Percentiles rank a stretch among this genome's conserved stretches.
These are phyloP conservation scores for Glarea lozoyensis DNA, from an alignment of 495 filamentous ascomycete genomes.

Conservation along the genomic window DNA sequence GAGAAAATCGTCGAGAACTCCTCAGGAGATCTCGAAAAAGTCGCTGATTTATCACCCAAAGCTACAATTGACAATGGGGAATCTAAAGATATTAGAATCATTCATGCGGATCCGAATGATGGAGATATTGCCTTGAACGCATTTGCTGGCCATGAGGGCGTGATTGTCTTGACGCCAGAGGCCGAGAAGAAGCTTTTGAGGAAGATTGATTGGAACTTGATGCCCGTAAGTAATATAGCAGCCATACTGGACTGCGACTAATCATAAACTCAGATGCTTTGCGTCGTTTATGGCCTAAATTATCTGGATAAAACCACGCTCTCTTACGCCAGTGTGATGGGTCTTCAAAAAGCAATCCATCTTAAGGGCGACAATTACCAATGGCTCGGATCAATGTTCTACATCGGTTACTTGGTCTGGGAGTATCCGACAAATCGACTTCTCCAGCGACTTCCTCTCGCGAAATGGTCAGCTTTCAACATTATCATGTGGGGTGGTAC, in stretches of 20 bases:
- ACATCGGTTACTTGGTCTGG: constrained; percentile 32
- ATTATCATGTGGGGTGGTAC: constrained; percentile 43
- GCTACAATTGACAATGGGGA: too few species aligned
- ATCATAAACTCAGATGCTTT: constrained; percentile 28
- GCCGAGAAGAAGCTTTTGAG: constrained; percentile 38
- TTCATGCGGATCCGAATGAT: too few species aligned
- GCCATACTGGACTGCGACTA: background rate
- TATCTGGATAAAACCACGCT: constrained; percentile 59
- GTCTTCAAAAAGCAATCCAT: constrained; percentile 41
- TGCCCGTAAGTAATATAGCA: constrained; percentile 33
- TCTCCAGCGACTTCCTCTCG: constrained; percentile 37
- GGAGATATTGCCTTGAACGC: too few species aligned
- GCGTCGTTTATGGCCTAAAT: constrained; percentile 54
- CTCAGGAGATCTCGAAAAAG: too few species aligned
- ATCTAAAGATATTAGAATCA: too few species aligned
- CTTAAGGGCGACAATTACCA: constrained; percentile 45
- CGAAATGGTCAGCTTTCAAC: constrained; percentile 33
- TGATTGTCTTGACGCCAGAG: constrained; percentile 25
- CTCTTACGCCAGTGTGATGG: constrained; percentile 56
- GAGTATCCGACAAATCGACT: constrained; percentile 42
- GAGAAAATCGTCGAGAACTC: too few species aligned
- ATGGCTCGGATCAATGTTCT: constrained; percentile 40
- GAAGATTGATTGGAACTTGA: constrained; percentile 52
- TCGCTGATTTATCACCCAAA: too few species aligned
- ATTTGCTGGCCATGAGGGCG: too few species aligned